phyloP scores from a whole-genome alignment of 352 stramenopile species.

The Blastocystis hominis region DNA sequence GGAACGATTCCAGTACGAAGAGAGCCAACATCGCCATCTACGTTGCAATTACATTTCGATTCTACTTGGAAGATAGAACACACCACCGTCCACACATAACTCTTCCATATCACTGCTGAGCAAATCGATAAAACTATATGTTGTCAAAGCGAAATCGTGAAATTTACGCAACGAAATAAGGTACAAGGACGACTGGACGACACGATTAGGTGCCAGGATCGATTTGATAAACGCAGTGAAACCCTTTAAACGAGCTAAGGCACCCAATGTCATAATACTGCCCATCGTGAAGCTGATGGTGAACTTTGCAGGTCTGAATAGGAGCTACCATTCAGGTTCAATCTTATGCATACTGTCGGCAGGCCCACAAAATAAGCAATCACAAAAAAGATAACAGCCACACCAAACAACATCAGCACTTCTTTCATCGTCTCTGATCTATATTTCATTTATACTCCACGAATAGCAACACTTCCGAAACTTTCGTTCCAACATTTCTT shows the following conservation, averaged over 20 bases:
- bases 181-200: background rate
- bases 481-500: background rate
- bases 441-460: background rate
- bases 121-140: conserved; percentile 20
- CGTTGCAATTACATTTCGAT: background rate
- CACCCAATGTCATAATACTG: conserved; percentile 27
- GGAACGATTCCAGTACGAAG: conserved; percentile 44
- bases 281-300: conserved; percentile 57
- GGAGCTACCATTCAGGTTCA: background rate
- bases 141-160: background rate
- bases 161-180: background rate
- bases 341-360: background rate
- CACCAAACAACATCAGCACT: background rate
- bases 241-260: conserved; percentile 10
- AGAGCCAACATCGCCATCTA: conserved; percentile 35
- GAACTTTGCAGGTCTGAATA: conserved; percentile 51
- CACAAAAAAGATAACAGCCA: conserved; percentile 46
- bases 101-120: conserved; percentile 38
- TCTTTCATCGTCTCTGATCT: conserved; percentile 49
- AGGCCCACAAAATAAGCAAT: conserved; percentile 54
- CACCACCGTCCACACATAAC: conserved; percentile 23
- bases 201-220: conserved; percentile 8
- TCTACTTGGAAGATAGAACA: conserved; percentile 16
- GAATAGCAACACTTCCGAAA: background rate
- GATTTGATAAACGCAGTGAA: background rate